Evolutionary conservation across 2,329 filamentous ascomycete species (phyloP), one percentile per base, ranked within the genome.

Genomic region (Phoma sp.): DNA sequence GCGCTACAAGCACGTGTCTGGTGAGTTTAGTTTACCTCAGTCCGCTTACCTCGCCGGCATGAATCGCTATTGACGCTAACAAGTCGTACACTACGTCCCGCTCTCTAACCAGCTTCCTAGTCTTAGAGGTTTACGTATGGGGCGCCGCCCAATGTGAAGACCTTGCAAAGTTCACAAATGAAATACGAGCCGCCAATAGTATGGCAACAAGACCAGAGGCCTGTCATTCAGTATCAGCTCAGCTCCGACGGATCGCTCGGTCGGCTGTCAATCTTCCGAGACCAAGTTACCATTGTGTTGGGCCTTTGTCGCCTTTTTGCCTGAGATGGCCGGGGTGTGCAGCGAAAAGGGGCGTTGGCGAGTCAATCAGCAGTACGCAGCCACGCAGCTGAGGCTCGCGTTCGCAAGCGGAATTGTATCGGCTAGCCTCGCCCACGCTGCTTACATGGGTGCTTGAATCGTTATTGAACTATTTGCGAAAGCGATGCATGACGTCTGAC

Each of bases 241-340:
- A 32, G 23, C 41, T 41, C 14, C 45, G 14, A 24, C 52, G 52
- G 52, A 38, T 42, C 47, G 41, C 41, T 42, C 52, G 46, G 41
- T 55, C 52, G 46, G 52, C 24, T 33, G 46, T 45, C 52, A 46
- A 55, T 50, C 42, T 50, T 55, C 52, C 52, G 52, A 25, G 46
- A 25, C 41, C 25, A 47, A 43, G 11, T 46, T 55, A 55, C 52
- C 52, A 50, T 11, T 50, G 41, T 8, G 46, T 55, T 55, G 52
- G 52, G 52, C 47, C 52, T 25, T 37, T 36, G n/a, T 41, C 46
- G 52, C 47, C 52, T 25, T 37, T 36, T 22, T 46, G 29, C 32
- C 18, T 47, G 33, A 18, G 32, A 10, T 27, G 24, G 41, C 41
- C 24, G 33, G 47, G 47, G 41, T 50, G 11, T 25, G 35, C 18